Evolutionary conservation across 352 stramenopile genomes (phyloP).

Genomic region (Phytopythium boreale): DNA sequence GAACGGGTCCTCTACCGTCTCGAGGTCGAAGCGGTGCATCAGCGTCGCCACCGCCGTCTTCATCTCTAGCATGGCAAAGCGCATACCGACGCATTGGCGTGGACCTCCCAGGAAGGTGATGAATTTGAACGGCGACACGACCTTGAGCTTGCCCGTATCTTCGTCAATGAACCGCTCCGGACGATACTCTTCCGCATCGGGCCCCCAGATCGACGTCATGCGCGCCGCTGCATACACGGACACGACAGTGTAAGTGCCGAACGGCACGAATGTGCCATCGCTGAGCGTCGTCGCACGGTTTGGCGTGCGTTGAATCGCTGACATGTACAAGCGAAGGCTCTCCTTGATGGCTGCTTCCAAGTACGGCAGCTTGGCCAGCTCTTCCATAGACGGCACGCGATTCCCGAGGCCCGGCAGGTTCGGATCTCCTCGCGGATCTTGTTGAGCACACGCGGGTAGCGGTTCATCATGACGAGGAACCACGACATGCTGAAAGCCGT

Average conservation of each 20-base stretch:
- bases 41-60: constrained; percentile 37
- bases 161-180: constrained; percentile 55
- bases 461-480: constrained; percentile 72
- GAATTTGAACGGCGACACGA: constrained; percentile 50
- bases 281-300: constrained; percentile 8
- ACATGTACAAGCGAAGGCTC: constrained; percentile 43
- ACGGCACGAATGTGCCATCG: background rate
- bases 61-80: constrained; percentile 46
- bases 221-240: background rate
- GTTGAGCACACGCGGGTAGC: no score
- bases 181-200: constrained; percentile 38
- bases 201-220: constrained; percentile 37
- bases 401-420: constrained; percentile 22
- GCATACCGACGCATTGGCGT: constrained; percentile 56
- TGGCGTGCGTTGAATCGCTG: constrained; percentile 26
- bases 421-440: constrained; percentile 37
- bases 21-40: constrained; percentile 38
- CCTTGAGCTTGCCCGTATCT: constrained; percentile 25
- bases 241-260: background rate
- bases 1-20: constrained; percentile 23
- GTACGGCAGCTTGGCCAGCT: constrained; percentile 43
- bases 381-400: constrained; percentile 19
- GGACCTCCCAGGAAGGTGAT: constrained; percentile 47
- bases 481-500: constrained; percentile 56
- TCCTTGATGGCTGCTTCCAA: constrained; percentile 43